These are phyloP conservation scores for Umbilicaria muhlenbergii DNA, from an alignment of 495 filamentous ascomycete species.

Conservation along the genomic window DNA sequence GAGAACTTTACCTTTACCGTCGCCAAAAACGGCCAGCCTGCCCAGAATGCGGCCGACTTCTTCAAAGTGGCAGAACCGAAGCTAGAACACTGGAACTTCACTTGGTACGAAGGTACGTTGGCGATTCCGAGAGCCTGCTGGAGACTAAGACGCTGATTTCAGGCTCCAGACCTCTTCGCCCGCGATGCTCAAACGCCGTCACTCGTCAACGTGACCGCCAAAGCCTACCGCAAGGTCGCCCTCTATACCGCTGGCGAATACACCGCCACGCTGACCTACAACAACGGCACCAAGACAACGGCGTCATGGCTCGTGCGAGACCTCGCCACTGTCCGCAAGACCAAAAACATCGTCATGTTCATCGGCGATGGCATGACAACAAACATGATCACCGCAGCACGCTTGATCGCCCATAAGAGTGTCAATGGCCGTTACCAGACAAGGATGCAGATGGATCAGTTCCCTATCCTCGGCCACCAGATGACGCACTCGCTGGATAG, in stretches of 20 bases:
- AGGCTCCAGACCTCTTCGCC: conserved; percentile 46
- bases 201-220: conserved; percentile 54
- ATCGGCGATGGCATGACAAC: conserved; percentile 71
- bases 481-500: conserved; percentile 59
- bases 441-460: conserved; percentile 51
- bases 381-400: conserved; percentile 61
- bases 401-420: conserved; percentile 55
- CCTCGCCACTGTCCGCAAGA: conserved; percentile 41
- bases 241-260: conserved; percentile 58
- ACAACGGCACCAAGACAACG: conserved; percentile 42
- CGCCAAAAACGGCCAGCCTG: conserved; percentile 33
- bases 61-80: conserved; percentile 43
- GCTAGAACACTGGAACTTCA: conserved; percentile 56
- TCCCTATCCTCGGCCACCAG: conserved; percentile 55
- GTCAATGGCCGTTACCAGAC: conserved; percentile 62
- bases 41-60: conserved; percentile 36
- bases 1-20: conserved; percentile 55
- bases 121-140: neutral
- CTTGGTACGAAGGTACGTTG: conserved; percentile 45
- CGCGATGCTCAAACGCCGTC: conserved; percentile 44
- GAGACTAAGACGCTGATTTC: neutral
- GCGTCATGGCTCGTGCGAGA: conserved; percentile 60
- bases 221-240: conserved; percentile 49
- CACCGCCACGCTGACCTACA: conserved; percentile 53
- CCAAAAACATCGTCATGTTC: conserved; percentile 67